Percentiles rank a stretch among this genome's conserved stretches.
These are phyloP conservation scores for Nitzschia putrida DNA, from an alignment of 108 stramenopile genomes.

Conservation along the genomic window DNA sequence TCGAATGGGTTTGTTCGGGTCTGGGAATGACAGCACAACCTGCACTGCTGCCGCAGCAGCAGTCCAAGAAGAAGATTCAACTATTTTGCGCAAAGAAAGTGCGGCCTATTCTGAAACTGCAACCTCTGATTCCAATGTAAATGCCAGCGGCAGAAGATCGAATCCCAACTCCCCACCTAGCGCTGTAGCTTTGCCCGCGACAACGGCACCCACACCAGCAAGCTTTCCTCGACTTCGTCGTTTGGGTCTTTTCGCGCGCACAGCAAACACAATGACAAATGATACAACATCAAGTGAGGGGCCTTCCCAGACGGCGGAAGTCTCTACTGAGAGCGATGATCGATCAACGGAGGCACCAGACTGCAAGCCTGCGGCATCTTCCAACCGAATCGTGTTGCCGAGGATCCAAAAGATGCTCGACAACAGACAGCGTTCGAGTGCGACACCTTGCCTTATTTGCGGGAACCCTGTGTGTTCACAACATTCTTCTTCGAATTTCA, in stretches of 20 bases:
- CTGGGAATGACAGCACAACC: neutral
- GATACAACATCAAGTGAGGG: neutral
- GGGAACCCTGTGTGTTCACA: slow-evolving; percentile 37
- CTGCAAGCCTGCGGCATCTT: neutral
- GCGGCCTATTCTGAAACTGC: neutral
- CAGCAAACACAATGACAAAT: neutral
- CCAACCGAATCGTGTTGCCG: slow-evolving; percentile 34
- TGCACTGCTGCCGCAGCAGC: neutral
- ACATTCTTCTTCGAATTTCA: slow-evolving; percentile 35
- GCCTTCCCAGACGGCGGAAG: neutral
- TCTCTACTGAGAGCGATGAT: neutral
- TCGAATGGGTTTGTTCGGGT: slow-evolving; percentile 1
- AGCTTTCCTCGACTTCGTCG: neutral
- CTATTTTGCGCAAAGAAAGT: neutral
- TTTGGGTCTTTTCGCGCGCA: slow-evolving; percentile 1
- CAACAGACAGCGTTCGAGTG: slow-evolving; percentile 16
- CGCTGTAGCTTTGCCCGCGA: no score
- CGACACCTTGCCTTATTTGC: slow-evolving; percentile 45
- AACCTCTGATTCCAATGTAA: neutral
- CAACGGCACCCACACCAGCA: neutral
- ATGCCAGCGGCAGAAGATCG: no score
- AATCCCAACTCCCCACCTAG: no score
- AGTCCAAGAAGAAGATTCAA: neutral
- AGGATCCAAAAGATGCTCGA: slow-evolving; percentile 49
- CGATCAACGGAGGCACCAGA: slow-evolving; percentile 1